Evolutionary conservation across 2,329 filamentous ascomycete species (phyloP).

Genomic region (Colletotrichum sp.): DNA sequence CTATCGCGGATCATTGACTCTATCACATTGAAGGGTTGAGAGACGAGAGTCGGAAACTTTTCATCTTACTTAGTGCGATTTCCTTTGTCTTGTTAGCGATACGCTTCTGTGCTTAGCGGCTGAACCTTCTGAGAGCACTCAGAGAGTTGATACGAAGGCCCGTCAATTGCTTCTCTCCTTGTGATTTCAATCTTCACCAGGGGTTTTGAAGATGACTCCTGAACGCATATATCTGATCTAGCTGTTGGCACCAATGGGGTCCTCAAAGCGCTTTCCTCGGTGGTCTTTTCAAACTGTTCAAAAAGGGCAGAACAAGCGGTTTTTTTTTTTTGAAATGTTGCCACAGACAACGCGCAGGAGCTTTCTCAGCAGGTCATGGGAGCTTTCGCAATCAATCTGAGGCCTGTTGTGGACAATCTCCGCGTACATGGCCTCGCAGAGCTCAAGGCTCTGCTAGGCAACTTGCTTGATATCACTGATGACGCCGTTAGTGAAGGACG

Average conservation of each 20-base stretch:
- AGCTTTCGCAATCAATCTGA: neutral
- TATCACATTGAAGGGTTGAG: neutral
- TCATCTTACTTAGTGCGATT: slow-evolving; percentile 33
- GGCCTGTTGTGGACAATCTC: slow-evolving; percentile 30
- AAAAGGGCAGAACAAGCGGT: slow-evolving; percentile 23
- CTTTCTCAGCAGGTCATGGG: slow-evolving; percentile 24
- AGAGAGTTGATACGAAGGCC: slow-evolving; percentile 28
- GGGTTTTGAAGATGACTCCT: neutral
- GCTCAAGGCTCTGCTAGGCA: slow-evolving; percentile 28
- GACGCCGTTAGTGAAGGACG: slow-evolving; percentile 26
- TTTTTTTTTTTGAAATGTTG: slow-evolving; percentile 22
- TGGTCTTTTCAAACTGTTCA: slow-evolving; percentile 25
- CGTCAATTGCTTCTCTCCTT: slow-evolving; percentile 30
- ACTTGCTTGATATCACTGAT: slow-evolving; percentile 33
- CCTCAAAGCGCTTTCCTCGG: slow-evolving; percentile 26
- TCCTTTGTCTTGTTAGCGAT: slow-evolving; percentile 32
- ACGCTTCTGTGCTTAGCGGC: slow-evolving; percentile 31
- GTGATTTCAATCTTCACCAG: slow-evolving; percentile 22
- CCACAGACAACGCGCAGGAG: slow-evolving; percentile 28
- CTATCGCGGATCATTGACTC: slow-evolving; percentile 15
- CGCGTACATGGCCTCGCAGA: slow-evolving; percentile 33
- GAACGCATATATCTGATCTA: too few species aligned
- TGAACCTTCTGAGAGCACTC: slow-evolving; percentile 27
- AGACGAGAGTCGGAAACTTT: neutral
- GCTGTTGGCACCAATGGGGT: slow-evolving; percentile 17